Conservation (phyloP, 2,329 filamentous ascomycete genomes). For the Phialocephala subalpina region DNA sequence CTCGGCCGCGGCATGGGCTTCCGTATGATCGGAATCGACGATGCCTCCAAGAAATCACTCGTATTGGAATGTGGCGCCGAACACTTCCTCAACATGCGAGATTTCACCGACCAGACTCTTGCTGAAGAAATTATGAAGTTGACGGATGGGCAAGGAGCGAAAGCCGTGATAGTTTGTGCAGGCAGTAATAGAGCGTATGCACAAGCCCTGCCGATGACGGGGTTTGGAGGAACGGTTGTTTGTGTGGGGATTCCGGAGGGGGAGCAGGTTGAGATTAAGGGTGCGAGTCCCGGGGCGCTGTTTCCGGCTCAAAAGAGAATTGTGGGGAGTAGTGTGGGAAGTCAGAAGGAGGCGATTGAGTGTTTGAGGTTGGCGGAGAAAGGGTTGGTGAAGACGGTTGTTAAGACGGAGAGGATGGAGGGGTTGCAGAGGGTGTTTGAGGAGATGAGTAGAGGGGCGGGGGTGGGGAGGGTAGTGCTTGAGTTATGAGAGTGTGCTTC, state of each 20-base stretch:
- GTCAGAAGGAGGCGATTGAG: constrained; percentile 54
- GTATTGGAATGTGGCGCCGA: constrained; percentile 66
- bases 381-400: constrained; percentile 52
- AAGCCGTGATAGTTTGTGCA: constrained; percentile 63
- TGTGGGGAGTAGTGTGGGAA: constrained; percentile 54
- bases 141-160: constrained; percentile 62
- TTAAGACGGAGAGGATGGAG: constrained; percentile 51
- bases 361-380: constrained; percentile 52
- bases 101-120: constrained; percentile 55
- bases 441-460: constrained; percentile 49
- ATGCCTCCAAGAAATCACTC: constrained; percentile 63
- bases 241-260: constrained; percentile 58
- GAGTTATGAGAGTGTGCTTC: neutral
- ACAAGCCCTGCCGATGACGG: constrained; percentile 52
- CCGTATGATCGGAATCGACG: constrained; percentile 70
- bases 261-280: constrained; percentile 47
- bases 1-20: constrained; percentile 65
- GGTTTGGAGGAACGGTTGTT: constrained; percentile 55
- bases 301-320: constrained; percentile 29
- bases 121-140: constrained; percentile 60
- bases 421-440: constrained; percentile 50
- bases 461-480: constrained; percentile 49
- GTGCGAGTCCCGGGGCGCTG: constrained; percentile 3
- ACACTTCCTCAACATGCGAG: constrained; percentile 67
- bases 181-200: constrained; percentile 55